Evolutionary conservation across 1,284 basidiomycete species (phyloP), one percentile per base, ranked within the genome.

Genomic region (Phylloporus gajari): DNA sequence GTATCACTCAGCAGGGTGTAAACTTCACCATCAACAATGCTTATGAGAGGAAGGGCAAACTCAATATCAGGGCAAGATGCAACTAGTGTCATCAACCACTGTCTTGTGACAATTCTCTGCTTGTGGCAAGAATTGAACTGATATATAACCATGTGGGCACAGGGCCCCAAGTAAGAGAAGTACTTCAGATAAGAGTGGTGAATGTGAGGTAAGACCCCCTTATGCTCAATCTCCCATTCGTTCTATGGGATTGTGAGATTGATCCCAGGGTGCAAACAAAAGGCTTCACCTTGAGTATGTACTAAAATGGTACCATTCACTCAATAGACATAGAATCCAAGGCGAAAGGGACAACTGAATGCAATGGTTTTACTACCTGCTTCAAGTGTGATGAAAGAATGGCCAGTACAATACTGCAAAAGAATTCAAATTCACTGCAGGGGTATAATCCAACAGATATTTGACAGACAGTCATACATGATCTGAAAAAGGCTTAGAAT

Each of bases 331-430:
- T 69, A 40, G 76, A 77, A 27, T 80, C 79, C 56, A 70, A 42
- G 40, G 42, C 40, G 25, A 71, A 64, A 3, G 70, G 70, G 42
- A 77, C 68, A 66, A 78, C 71, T 19, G 25, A 60, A 38, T n/a
- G 35, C 46, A 68, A 27, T 8, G 70, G 65, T 66, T 76, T 74
- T 17, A 62, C 69, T 51, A 72, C 69, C 51, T 81, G 83, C 72
- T 88, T 86, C 0, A 89, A 88, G 74, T 88, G 87, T 25, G 90
- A 86, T 25, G 91, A 88, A 76, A 94, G 91, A 32, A 93, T 85
- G 5, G 93, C 86, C 11, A 94, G 83, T 66, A 94, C 84, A 42
- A 93, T 91, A 5, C 93, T 94, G 79, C 94, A 93, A 8, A 92
- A 88, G 0, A 92, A 92, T 79, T 94, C 93, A 72, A 89, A 94